Conservation (phyloP, 2,329 filamentous ascomycete species). For the Lachnellula arida region DNA sequence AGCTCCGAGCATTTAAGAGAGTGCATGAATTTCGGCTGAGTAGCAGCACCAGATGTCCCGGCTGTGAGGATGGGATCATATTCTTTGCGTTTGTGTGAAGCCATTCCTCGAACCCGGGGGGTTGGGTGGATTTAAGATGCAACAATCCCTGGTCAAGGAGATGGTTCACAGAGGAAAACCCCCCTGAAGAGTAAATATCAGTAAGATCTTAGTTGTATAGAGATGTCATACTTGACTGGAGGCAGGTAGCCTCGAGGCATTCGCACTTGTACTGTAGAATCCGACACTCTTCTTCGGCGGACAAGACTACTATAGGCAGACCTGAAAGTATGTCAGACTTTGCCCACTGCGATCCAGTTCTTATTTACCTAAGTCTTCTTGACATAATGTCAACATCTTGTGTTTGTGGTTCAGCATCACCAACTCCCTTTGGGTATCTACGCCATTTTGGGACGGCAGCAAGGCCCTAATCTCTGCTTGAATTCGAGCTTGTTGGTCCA, state of each 20-base stretch:
- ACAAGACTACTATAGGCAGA: not conserved
- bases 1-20: conserved; percentile 1
- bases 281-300: not conserved
- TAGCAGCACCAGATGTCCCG: not conserved
- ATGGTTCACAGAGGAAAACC: not conserved
- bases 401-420: not conserved
- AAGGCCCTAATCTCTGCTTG: not conserved
- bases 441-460: not conserved
- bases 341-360: too few relatives aligned
- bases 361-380: not conserved
- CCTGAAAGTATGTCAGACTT: not conserved
- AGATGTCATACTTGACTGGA: not conserved
- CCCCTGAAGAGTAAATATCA: not conserved
- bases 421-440: not conserved
- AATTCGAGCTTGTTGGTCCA: not conserved
- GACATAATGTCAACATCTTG: not conserved
- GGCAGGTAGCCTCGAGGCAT: not conserved
- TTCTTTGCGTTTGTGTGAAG: not conserved
- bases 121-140: not conserved
- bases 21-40: not conserved
- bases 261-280: not conserved
- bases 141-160: not conserved
- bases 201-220: not conserved
- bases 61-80: not conserved
- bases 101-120: not conserved